These are phyloP conservation scores for Dryas alaskensis DNA, from an alignment of 306 rosid genomes.

Conservation along the genomic window DNA sequence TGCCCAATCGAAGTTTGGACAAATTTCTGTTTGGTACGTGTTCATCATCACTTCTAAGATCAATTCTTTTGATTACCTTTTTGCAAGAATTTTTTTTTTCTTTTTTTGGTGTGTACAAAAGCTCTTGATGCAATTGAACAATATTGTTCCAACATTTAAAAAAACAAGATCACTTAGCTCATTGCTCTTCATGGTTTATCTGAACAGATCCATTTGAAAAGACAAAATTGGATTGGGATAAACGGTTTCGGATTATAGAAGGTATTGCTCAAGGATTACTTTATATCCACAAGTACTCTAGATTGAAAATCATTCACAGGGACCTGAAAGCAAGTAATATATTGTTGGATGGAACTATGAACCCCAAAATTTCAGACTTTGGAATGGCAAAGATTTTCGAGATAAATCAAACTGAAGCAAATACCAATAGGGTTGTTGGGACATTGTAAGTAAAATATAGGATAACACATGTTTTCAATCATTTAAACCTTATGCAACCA, in stretches of 20 bases:
- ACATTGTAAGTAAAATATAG: conserved; percentile 20
- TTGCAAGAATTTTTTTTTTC: neutral
- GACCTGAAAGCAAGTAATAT: conserved; percentile 29
- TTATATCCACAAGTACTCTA: conserved; percentile 23
- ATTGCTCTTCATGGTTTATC: neutral
- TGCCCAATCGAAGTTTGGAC: conserved; percentile 52
- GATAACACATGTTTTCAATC: neutral
- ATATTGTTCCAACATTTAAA: no score
- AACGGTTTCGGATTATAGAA: conserved; percentile 32
- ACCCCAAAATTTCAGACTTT: conserved; percentile 25
- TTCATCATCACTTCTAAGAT: neutral
- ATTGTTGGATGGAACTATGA: conserved; percentile 18
- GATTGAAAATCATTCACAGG: conserved; percentile 24
- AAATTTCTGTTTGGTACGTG: conserved; percentile 34
- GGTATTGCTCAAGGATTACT: conserved; percentile 6
- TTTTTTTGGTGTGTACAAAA: neutral
- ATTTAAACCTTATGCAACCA: neutral
- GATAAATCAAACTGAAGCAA: conserved; percentile 18
- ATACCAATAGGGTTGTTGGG: conserved; percentile 16
- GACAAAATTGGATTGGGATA: conserved; percentile 26
- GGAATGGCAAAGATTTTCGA: conserved; percentile 26
- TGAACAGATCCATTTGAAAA: neutral
- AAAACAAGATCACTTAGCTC: neutral
- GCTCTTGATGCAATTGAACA: no score
- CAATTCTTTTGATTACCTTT: neutral